Conservation (phyloP, 1,284 basidiomycete species). For the Xerocomus cyaneibrunnescens region DNA sequence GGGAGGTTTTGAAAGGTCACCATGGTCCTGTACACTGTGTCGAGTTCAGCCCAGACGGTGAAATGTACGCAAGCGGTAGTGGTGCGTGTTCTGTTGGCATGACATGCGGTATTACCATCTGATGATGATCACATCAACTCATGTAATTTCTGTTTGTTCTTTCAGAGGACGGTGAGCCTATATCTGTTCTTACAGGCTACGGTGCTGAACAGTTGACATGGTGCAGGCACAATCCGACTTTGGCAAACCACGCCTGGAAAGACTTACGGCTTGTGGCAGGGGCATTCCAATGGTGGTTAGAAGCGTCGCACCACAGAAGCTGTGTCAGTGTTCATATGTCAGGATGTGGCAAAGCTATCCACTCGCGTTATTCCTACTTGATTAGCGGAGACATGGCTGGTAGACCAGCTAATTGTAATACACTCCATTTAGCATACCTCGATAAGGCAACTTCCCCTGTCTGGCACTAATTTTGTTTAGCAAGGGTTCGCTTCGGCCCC, state of each 20-base stretch:
- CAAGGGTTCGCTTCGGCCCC: not conserved
- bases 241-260: slow-evolving; percentile 97
- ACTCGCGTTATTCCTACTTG: slow-evolving; percentile 15
- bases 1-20: slow-evolving; percentile 94
- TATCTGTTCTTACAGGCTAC: not conserved
- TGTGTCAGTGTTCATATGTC: not conserved
- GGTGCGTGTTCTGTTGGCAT: slow-evolving; percentile 53
- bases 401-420: slow-evolving; percentile 21
- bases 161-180: slow-evolving; percentile 68
- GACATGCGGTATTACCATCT: slow-evolving; percentile 3
- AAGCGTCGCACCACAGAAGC: not conserved
- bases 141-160: slow-evolving; percentile 14
- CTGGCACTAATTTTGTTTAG: not conserved
- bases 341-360: slow-evolving; percentile 8
- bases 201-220: slow-evolving; percentile 14
- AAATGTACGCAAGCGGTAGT: slow-evolving; percentile 95
- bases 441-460: not conserved
- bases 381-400: slow-evolving; percentile 13
- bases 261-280: slow-evolving; percentile 92
- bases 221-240: slow-evolving; percentile 82
- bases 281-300: slow-evolving; percentile 52
- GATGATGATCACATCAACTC: slow-evolving; percentile 13
- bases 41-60: slow-evolving; percentile 95
- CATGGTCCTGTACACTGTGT: slow-evolving; percentile 97
- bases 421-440: not conserved